Evolutionary conservation across 2,329 filamentous ascomycete genomes (phyloP), one percentile per base, ranked within the genome.

Genomic region (Exophiala alcalophila): DNA sequence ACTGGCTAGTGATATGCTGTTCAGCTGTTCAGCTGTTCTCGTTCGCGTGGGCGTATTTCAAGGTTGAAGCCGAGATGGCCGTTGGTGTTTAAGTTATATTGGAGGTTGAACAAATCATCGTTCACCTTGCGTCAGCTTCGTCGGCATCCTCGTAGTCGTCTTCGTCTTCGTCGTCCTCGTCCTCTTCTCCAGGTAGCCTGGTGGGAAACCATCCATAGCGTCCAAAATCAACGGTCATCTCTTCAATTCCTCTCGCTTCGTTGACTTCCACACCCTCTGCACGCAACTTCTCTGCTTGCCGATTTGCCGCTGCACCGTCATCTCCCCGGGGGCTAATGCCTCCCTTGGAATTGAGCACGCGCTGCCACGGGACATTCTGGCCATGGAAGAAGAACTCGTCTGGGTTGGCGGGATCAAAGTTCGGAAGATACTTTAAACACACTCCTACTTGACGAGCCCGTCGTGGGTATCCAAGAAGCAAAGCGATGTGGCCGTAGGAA

Each of bases 331-430:
- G 85, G 30, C 89, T 94, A 54, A 97, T 94, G 46, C 80, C 72
- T 15, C 91, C 90, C 65, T 86, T 91, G 10, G 86, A 71, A 63
- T 91, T 95, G 61, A 97, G 84, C 47, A 97, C 86, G 44, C 92
- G 74, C 70, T 97, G 91, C 91, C 91, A 97, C 0, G 91, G 91
- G 3, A 97, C 91, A 53, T 84, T 96, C 16, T 70, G 72, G 46
- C 76, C 72, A 63, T 95, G 83, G 67, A 84, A 94, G 44, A 68
- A 63, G 39, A 66, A 63, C 30, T 65, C 65, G 24, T 63, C 66
- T 49, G 70, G 65, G 34, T 65, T 58, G 7, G 68, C 62, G 0
- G 69, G 57, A 44, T 77, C 72, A 5, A 67, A 59, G 9, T 57
- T 49, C 1, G 89, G 78, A 9, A 97, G 79, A 61, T 95, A 83